Conservation (phyloP, 2,329 filamentous ascomycete genomes). For the Fusarium pininemorale region DNA sequence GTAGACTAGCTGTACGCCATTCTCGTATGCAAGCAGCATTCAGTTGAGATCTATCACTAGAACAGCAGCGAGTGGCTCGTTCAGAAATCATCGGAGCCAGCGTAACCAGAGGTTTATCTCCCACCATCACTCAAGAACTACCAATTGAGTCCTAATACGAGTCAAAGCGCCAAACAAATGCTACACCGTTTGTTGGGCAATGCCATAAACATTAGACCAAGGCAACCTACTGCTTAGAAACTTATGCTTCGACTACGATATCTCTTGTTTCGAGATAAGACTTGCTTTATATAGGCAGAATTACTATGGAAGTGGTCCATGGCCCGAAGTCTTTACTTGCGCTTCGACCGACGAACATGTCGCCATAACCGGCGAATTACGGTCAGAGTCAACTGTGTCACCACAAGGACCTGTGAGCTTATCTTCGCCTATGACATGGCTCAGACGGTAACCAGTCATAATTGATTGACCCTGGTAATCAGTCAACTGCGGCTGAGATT, state of each 20-base stretch:
- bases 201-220: not conserved
- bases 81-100: not conserved
- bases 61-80: not conserved
- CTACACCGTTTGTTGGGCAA: not conserved
- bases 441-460: not conserved
- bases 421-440: not conserved
- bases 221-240: not conserved
- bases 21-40: not conserved
- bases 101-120: not conserved
- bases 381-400: not conserved
- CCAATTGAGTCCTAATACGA: not conserved
- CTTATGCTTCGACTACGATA: not conserved
- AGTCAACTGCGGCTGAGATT: conserved; percentile 1
- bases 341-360: too few species aligned
- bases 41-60: not conserved
- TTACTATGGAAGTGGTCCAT: not conserved
- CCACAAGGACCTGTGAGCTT: not conserved
- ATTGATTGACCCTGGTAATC: not conserved
- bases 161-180: not conserved
- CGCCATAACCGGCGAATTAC: not conserved
- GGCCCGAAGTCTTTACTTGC: not conserved
- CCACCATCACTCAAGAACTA: not conserved
- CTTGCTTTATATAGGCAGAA: not conserved
- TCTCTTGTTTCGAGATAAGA: not conserved
- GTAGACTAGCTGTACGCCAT: not conserved